phyloP scores from a whole-genome alignment of 805 yeast genomes.

The Saturnispora bothae region DNA sequence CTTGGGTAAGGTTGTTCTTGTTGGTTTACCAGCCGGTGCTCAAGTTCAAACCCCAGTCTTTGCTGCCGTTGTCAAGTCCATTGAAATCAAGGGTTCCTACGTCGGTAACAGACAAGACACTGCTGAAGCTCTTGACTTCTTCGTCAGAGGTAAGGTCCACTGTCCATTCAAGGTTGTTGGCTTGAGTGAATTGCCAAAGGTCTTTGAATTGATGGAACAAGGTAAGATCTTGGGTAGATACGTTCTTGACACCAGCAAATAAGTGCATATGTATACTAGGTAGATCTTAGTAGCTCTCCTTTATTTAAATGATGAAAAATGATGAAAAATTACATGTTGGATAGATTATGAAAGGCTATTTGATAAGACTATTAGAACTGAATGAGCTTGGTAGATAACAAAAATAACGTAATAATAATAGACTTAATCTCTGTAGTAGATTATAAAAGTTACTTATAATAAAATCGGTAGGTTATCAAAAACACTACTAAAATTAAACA shows the following conservation, averaged over 20 bases:
- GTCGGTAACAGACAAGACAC: constrained; percentile 88
- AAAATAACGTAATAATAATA: no score
- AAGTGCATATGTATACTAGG: no score
- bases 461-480: no score
- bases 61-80: constrained; percentile 61
- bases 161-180: constrained; percentile 67
- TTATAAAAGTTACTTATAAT: no score
- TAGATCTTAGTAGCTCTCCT: no score
- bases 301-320: no score
- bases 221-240: constrained; percentile 84
- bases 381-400: no score
- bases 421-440: no score
- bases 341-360: no score
- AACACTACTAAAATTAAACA: no score
- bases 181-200: constrained; percentile 55
- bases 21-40: constrained; percentile 74
- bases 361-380: no score
- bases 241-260: constrained; percentile 85
- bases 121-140: constrained; percentile 65
- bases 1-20: constrained; percentile 51
- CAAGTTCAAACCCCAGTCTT: constrained; percentile 60
- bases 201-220: constrained; percentile 69
- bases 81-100: constrained; percentile 69
- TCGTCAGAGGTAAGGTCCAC: constrained; percentile 51
- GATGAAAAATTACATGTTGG: no score